A percentile compares a stretch with the other conserved stretches of the same genome.
These are phyloP conservation scores for Verruconis gallopava DNA, from an alignment of 2,329 filamentous ascomycete genomes.

Conservation along the genomic window DNA sequence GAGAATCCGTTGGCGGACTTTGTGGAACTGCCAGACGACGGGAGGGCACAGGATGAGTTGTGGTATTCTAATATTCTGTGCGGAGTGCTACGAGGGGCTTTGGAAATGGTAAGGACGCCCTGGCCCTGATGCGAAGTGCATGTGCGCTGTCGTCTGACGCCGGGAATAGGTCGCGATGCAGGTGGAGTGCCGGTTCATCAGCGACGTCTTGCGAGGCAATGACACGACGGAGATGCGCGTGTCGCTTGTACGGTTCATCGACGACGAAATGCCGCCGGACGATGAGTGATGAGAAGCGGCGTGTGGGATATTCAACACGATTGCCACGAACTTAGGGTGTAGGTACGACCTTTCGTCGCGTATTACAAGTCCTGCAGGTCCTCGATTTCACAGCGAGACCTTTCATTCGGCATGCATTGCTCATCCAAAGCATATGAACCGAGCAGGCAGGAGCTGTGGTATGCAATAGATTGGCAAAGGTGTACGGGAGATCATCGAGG, in stretches of 20 bases:
- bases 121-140: neutral
- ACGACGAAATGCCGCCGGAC: constrained; percentile 93
- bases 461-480: too few species aligned
- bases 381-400: too few species aligned
- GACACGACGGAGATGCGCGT: constrained; percentile 97
- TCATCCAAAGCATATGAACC: too few species aligned
- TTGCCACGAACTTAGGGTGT: too few species aligned
- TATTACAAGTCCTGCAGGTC: too few species aligned
- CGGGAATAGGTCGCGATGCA: constrained; percentile 71
- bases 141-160: neutral
- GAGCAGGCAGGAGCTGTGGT: too few species aligned
- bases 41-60: constrained; percentile 84
- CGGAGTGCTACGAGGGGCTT: constrained; percentile 74
- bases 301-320: too few species aligned
- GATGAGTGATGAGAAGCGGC: constrained; percentile 74
- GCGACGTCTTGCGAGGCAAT: constrained; percentile 81
- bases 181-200: constrained; percentile 92
- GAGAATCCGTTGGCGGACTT: constrained; percentile 96
- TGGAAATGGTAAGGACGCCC: constrained; percentile 71
- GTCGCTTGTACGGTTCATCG: constrained; percentile 82
- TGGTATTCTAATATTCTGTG: constrained; percentile 99
- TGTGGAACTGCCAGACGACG: constrained; percentile 92
- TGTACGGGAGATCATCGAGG: too few species aligned
- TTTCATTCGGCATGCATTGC: too few species aligned
- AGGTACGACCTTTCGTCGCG: too few species aligned